Percentiles rank a stretch among this genome's conserved stretches.
These are phyloP conservation scores for Filosporella fistucella DNA, from an alignment of 495 filamentous ascomycete genomes.

Conservation along the genomic window DNA sequence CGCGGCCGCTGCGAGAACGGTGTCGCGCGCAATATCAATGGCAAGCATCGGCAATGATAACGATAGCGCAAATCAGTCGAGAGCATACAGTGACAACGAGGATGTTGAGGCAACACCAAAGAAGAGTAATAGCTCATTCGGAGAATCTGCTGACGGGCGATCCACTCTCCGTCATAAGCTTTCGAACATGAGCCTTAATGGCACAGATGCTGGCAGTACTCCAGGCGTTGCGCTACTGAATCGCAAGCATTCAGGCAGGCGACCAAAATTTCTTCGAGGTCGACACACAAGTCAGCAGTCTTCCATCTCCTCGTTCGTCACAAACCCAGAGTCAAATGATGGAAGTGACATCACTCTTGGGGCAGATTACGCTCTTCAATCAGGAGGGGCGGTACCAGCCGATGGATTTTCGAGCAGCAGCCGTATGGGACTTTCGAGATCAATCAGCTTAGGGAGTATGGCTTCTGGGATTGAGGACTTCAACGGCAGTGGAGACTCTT, in stretches of 20 bases:
- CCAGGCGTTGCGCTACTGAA: slow-evolving; percentile 27
- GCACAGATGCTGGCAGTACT: slow-evolving; percentile 23
- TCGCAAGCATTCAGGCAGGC: slow-evolving; percentile 30
- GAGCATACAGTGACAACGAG: slow-evolving; percentile 23
- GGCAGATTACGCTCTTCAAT: slow-evolving; percentile 83
- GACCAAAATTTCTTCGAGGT: slow-evolving; percentile 70
- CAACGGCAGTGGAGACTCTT: slow-evolving; percentile 26
- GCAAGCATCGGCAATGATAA: slow-evolving; percentile 25
- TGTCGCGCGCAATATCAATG: slow-evolving; percentile 46
- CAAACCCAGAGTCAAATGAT: slow-evolving; percentile 47
- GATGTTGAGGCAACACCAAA: slow-evolving; percentile 31
- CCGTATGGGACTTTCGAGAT: slow-evolving; percentile 61
- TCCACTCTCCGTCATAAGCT: slow-evolving; percentile 29
- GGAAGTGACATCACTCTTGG: slow-evolving; percentile 69
- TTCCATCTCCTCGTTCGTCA: slow-evolving; percentile 69
- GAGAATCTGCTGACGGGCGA: slow-evolving; percentile 33
- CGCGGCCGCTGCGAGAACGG: slow-evolving; percentile 54
- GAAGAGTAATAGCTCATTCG: slow-evolving; percentile 32
- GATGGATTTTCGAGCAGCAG: slow-evolving; percentile 45
- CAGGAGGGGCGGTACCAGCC: slow-evolving; percentile 68
- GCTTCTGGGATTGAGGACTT: slow-evolving; percentile 84
- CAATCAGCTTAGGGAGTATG: slow-evolving; percentile 90
- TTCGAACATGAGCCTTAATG: slow-evolving; percentile 27
- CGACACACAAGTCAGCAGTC: slow-evolving; percentile 74
- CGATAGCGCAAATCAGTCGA: neutral